Conservation (phyloP, 2,329 filamentous ascomycete species). For the Colletotrichum sp. region DNA sequence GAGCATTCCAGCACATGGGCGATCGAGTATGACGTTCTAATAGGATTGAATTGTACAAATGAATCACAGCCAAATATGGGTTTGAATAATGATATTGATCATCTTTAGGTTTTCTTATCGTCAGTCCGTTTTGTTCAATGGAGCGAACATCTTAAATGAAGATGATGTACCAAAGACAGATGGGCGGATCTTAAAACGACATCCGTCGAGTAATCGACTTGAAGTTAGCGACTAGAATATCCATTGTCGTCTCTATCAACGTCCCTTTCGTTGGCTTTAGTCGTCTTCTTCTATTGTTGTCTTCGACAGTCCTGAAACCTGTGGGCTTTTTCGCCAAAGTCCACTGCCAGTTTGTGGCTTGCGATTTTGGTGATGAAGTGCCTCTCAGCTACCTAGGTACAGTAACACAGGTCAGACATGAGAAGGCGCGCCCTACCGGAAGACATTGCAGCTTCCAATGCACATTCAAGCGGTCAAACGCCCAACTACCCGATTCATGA, state of each 20-base stretch:
- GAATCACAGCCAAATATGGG: neutral
- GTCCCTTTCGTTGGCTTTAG: neutral
- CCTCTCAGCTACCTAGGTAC: neutral
- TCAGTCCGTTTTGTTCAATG: neutral
- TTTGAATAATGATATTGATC: fast-evolving
- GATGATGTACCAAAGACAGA: neutral
- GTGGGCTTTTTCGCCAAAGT: neutral
- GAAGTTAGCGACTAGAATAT: neutral
- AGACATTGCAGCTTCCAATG: neutral
- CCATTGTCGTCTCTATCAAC: neutral
- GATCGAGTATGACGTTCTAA: neutral
- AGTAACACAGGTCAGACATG: neutral
- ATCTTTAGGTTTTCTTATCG: neutral
- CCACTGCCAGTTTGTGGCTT: neutral
- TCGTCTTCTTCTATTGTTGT: neutral
- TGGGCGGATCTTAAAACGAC: neutral
- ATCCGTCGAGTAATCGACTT: neutral
- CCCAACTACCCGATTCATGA: neutral
- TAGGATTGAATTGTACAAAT: neutral
- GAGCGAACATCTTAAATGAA: neutral
- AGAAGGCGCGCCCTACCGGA: slow-evolving; percentile 2
- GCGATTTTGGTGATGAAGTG: neutral
- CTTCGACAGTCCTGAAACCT: neutral
- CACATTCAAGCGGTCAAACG: neutral
- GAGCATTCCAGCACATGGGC: neutral